Base-by-base conservation (phyloP, 2,329 filamentous ascomycete species). In the Didymella keratinophila region DNA sequence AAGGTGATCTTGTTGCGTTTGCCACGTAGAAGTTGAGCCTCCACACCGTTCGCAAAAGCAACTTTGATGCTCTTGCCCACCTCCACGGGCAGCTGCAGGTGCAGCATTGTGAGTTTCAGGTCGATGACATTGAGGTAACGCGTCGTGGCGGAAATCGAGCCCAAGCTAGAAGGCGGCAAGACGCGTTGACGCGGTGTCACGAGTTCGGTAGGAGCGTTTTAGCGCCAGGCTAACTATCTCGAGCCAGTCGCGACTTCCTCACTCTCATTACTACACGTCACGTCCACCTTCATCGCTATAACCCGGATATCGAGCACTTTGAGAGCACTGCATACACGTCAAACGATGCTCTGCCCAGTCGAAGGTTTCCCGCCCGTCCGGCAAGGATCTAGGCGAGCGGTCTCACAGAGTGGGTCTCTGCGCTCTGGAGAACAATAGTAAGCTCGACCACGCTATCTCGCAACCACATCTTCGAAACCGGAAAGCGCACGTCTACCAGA, bases 361-460 rank as follows among this genome's bases (percentile, higher is more conserved):
- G 21, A 16, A 30, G 41, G 16, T 27, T n/a, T 27, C 21, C 16
- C 12, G 21, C 2, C 23, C 21, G 41, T 14, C 41, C 4, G 41
- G 14, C 34, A 32, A 41, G 43, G 25, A 25, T 52, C 41, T 39
- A 52, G 21, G 23, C 50, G 45, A 62, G 9, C 4, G 45, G 67
- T 69, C 50, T 67, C 61, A 64, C 28, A 60, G 58, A 58, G 16
- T 49, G 51, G 66, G 64, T 62, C 52, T 56, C 18, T 44, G 48
- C 25, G 39, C 49, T 42, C 57, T 23, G 45, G 58, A 67, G 72
- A 74, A 76, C 72, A 76, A 76, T 76, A 75, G 59, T 71, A 76
- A 76, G 69, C 48, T 64, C 30, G 56, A 32, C 47, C 30, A 44
- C 63, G 60, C 64, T 60, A 66, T 56, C 28, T 52, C 49, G 58